Percentiles rank a stretch among this genome's conserved stretches.
These are phyloP conservation scores for Oxyria digyna DNA, from an alignment of 148 eudicot species.

Conservation along the genomic window DNA sequence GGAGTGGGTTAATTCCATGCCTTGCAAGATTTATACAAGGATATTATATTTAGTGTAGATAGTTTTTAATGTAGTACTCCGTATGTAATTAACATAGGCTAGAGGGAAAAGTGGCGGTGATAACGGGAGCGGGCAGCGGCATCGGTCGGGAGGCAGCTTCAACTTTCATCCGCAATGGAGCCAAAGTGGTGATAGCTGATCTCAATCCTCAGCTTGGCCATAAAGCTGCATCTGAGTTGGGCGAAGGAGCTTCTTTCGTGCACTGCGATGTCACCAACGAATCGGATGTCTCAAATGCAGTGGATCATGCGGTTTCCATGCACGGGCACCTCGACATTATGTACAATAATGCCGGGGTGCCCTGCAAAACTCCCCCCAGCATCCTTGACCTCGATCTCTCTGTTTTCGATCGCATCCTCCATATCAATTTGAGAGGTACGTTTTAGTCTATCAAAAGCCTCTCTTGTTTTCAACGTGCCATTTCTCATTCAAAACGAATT, in stretches of 20 bases:
- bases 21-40: too few species aligned
- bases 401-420: slow-evolving; percentile 49
- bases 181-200: slow-evolving; percentile 79
- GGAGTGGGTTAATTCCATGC: too few species aligned
- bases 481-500: too few species aligned
- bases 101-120: slow-evolving; percentile 79
- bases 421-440: slow-evolving; percentile 44
- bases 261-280: slow-evolving; percentile 63
- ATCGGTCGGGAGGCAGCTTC: slow-evolving; percentile 67
- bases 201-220: slow-evolving; percentile 30
- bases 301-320: slow-evolving; percentile 36
- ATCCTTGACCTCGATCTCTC: slow-evolving; percentile 46
- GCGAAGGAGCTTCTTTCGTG: slow-evolving; percentile 46
- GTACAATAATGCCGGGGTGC: slow-evolving; percentile 78
- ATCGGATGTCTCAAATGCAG: slow-evolving; percentile 36
- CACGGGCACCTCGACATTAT: slow-evolving; percentile 64
- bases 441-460: too few species aligned
- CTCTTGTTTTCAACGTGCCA: too few species aligned
- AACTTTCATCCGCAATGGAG: slow-evolving; percentile 49
- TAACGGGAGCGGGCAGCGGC: slow-evolving; percentile 83
- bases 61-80: too few species aligned
- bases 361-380: slow-evolving; percentile 39
- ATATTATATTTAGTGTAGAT: too few species aligned
- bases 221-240: slow-evolving; percentile 27
- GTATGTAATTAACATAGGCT: too few species aligned